A percentile compares a stretch with the other conserved stretches of the same genome.
Evolutionary conservation across 1,284 basidiomycete genomes (phyloP).

Genomic region (Puccinia coronata): DNA sequence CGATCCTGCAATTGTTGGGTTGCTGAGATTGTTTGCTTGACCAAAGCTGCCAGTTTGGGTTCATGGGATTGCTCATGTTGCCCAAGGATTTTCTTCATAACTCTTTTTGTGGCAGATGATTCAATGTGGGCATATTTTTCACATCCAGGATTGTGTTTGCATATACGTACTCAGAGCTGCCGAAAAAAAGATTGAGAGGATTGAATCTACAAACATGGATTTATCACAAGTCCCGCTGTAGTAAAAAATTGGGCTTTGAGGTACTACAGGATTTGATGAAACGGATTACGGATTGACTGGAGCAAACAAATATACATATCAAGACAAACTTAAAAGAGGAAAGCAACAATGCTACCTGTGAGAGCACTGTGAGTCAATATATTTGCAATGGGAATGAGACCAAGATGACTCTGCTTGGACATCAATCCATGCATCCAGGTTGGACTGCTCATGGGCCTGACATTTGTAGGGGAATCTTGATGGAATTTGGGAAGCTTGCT

Average conservation of each 20-base stretch:
- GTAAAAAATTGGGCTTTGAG: conserved; percentile 41
- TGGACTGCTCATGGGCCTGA: background rate
- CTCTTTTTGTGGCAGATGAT: conserved; percentile 6
- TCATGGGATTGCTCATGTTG: conserved; percentile 25
- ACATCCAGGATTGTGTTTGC: background rate
- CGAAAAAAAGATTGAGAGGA: background rate
- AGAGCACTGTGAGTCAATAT: conserved; percentile 19
- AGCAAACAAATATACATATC: no score
- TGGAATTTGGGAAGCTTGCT: background rate
- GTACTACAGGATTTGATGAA: background rate
- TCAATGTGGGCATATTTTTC: background rate
- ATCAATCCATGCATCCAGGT: conserved; percentile 25
- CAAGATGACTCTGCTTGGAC: conserved; percentile 22
- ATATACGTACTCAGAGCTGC: background rate
- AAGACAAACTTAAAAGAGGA: conserved; percentile 10
- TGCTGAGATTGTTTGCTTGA: conserved; percentile 35
- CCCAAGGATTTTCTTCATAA: conserved; percentile 40
- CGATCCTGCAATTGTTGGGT: conserved; percentile 9
- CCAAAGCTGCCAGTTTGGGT: conserved; percentile 2
- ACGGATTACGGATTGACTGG: background rate
- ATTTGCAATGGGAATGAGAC: conserved; percentile 1
- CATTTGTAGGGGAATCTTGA: background rate
- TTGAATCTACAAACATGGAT: conserved; percentile 22
- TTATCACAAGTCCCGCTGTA: conserved; percentile 46
- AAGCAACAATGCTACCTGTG: conserved; percentile 30